A percentile compares a stretch with the other conserved stretches of the same genome.
These are phyloP conservation scores for Gnomoniopsis smithogilvyi DNA, from an alignment of 2,329 filamentous ascomycete species.

Conservation along the genomic window DNA sequence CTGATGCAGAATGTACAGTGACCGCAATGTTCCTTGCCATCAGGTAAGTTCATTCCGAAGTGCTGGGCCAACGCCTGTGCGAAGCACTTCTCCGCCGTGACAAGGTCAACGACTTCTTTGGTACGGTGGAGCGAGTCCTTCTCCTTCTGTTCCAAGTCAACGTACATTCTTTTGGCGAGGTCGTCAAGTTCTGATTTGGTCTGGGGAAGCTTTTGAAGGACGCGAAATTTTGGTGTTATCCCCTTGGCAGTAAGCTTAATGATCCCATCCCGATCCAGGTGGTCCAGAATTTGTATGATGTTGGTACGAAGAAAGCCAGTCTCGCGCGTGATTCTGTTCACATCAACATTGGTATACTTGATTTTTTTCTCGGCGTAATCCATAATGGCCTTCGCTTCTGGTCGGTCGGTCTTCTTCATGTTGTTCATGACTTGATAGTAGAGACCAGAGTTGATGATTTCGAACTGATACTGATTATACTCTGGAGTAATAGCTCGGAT, in stretches of 20 bases:
- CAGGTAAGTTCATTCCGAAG: slow-evolving; percentile 52
- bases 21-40: slow-evolving; percentile 43
- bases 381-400: slow-evolving; percentile 42
- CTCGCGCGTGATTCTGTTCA: slow-evolving; percentile 34
- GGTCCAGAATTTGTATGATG: slow-evolving; percentile 51
- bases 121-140: slow-evolving; percentile 49
- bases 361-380: slow-evolving; percentile 35
- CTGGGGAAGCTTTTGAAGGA: slow-evolving; percentile 44
- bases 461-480: slow-evolving; percentile 54
- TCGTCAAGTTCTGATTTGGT: slow-evolving; percentile 36
- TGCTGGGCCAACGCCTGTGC: slow-evolving; percentile 50
- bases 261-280: slow-evolving; percentile 45
- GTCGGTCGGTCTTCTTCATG: slow-evolving; percentile 32
- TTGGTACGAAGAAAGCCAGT: slow-evolving; percentile 39
- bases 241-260: slow-evolving; percentile 51
- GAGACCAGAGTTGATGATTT: slow-evolving; percentile 23
- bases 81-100: slow-evolving; percentile 51
- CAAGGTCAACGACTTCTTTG: slow-evolving; percentile 47
- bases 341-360: slow-evolving; percentile 45
- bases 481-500: slow-evolving; percentile 55
- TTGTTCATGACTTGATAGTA: slow-evolving; percentile 29
- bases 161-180: slow-evolving; percentile 45
- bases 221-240: slow-evolving; percentile 51
- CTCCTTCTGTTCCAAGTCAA: slow-evolving; percentile 49
- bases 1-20: slow-evolving; percentile 52